Evolutionary conservation across 805 yeast genomes (phyloP).

Genomic region (Wickerhamomyces canadensis): DNA sequence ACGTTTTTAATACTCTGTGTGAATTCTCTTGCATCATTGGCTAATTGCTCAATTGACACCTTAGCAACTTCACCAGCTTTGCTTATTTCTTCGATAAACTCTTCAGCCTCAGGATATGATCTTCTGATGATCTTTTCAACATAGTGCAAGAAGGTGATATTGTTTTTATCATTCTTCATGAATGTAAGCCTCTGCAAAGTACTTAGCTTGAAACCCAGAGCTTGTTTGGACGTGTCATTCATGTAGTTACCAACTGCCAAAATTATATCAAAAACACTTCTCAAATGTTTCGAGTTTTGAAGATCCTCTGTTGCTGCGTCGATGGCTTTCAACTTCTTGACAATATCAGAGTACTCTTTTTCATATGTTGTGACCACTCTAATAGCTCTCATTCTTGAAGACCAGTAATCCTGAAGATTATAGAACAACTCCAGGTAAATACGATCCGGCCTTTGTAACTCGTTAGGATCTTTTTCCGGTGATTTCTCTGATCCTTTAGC

Average conservation of each 20-base stretch:
- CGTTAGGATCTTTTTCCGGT: constrained; percentile 51
- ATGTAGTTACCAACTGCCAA: constrained; percentile 73
- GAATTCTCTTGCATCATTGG: constrained; percentile 53
- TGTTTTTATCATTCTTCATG: constrained; percentile 61
- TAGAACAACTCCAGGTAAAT: constrained; percentile 62
- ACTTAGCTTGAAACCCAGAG: constrained; percentile 63
- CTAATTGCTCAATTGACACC: constrained; percentile 56
- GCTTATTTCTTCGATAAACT: constrained; percentile 54
- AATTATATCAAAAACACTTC: constrained; percentile 57
- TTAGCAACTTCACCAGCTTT: constrained; percentile 51
- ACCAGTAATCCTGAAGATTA: constrained; percentile 68
- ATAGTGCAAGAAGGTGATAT: constrained; percentile 68
- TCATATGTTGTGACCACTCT: constrained; percentile 50
- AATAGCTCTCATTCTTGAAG: constrained; percentile 61
- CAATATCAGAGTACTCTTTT: constrained; percentile 60
- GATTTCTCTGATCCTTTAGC: constrained; percentile 25
- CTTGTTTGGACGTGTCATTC: constrained; percentile 67
- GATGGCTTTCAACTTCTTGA: constrained; percentile 46
- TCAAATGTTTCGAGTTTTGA: constrained; percentile 46
- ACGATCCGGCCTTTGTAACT: constrained; percentile 64
- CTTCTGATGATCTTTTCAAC: constrained; percentile 63
- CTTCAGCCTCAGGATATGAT: constrained; percentile 59
- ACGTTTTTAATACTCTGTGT: constrained; percentile 44
- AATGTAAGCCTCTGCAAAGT: constrained; percentile 66
- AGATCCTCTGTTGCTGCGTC: constrained; percentile 56